Base-by-base conservation (phyloP, 208 protist genomes). In the Crithidia sp. region DNA sequence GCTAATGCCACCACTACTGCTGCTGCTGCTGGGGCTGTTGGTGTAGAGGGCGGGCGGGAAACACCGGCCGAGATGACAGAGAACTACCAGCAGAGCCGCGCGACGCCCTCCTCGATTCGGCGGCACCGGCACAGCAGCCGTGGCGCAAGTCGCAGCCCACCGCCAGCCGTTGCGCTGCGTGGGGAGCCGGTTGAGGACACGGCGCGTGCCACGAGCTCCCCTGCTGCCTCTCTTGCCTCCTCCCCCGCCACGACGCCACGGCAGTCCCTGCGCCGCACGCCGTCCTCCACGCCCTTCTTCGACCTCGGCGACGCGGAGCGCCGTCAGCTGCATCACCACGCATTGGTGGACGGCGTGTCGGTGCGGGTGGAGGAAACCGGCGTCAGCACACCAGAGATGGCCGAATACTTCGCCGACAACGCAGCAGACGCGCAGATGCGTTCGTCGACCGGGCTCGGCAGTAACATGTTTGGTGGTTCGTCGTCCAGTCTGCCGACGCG, bases 331-430 rank as follows among this genome's bases (percentile, higher is more conserved):
- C 28, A 28, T 28, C 28, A 28, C 28, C 28, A 40, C 9, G 16
- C 41, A 16, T 17, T 41, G 7, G 36, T 57, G 39, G 66, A 39
- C 12, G 60, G 53, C 36, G 52, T 45, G 2, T 28, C 54, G 14
- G 37, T 65, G 16, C 62, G 65, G 53, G 28, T 75, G 36, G 72
- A 76, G 50, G 56, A 67, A 45, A 47, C 67, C 7, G 79, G 79
- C 19, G 79, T 84, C 0, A 84, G 79, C 67, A 84, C 67, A 9
- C 67, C 79, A 10, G 69, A 84, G 58, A 84, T 84, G 79, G 79
- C 79, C 19, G 79, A 84, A 64, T 84, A 84, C 54, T 80, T 74
- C 28, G 68, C 74, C 2, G 73, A 83, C 19, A 41, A 16, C 53
- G 40, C 50, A n/a, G 2, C 17, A 10, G 54, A 64, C 13, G 60